A percentile compares a stretch with the other conserved stretches of the same genome.
Evolutionary conservation across 1,139 yeast genomes (phyloP).

Genomic region (Pichia sp.): DNA sequence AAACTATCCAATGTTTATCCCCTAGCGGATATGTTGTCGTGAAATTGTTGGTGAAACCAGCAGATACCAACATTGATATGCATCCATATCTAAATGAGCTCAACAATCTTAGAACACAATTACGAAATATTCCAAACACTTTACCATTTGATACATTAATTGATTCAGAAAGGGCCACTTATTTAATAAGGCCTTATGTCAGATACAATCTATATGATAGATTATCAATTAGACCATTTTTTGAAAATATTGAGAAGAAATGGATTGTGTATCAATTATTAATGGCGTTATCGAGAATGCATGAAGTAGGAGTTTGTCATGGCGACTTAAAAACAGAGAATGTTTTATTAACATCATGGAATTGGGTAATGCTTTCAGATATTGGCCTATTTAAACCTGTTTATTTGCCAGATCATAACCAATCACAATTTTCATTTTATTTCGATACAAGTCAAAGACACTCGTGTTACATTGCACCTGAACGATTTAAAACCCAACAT

Average conservation of each 20-base stretch:
- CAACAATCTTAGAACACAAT: slow-evolving; percentile 36
- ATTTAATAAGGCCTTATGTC: slow-evolving; percentile 74
- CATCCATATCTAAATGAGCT: slow-evolving; percentile 33
- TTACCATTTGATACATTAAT: slow-evolving; percentile 67
- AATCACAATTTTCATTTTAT: slow-evolving; percentile 87
- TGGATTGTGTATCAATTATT: slow-evolving; percentile 82
- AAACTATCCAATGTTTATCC: slow-evolving; percentile 75
- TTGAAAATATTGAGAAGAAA: slow-evolving; percentile 72
- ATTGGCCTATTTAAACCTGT: slow-evolving; percentile 84
- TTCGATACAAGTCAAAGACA: slow-evolving; percentile 87
- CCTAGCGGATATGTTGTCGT: slow-evolving; percentile 65
- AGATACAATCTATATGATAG: slow-evolving; percentile 80
- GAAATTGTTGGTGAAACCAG: slow-evolving; percentile 77
- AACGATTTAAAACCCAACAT: slow-evolving; percentile 53
- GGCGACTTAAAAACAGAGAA: slow-evolving; percentile 94
- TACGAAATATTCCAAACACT: slow-evolving; percentile 54
- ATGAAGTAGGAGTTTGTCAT: slow-evolving; percentile 57
- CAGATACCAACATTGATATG: slow-evolving; percentile 24
- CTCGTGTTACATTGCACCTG: slow-evolving; percentile 91
- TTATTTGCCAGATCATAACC: slow-evolving; percentile 85
- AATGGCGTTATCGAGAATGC: slow-evolving; percentile 56
- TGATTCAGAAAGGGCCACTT: slow-evolving; percentile 91
- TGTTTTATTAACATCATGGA: slow-evolving; percentile 79
- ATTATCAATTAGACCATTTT: slow-evolving; percentile 79
- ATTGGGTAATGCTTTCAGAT: slow-evolving; percentile 79